phyloP scores from a whole-genome alignment of 139 green algal species.

The Astrephomene gubernaculifera region DNA sequence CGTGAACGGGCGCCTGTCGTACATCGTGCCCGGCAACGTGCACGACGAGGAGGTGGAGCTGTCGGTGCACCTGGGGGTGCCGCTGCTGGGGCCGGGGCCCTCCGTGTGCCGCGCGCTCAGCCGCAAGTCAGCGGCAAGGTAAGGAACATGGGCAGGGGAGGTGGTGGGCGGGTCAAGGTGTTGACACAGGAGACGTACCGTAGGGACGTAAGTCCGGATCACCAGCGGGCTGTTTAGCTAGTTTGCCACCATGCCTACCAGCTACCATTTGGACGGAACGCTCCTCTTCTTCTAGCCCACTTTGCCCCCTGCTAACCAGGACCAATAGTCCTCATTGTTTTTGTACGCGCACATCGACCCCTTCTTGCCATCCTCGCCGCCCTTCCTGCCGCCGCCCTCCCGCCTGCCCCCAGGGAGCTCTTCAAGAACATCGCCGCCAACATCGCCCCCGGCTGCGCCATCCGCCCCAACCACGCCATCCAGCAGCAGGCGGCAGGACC shows the following conservation, averaged over 20 bases:
- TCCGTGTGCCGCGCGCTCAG: conserved; percentile 44
- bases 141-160: not conserved
- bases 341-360: no score
- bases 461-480: not conserved
- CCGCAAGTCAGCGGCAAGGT: conserved; percentile 61
- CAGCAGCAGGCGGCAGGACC: not conserved
- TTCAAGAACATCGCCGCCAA: conserved; percentile 58
- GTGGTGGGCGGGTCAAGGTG: not conserved
- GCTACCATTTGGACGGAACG: no score
- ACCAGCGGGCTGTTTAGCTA: no score
- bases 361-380: no score
- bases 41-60: conserved; percentile 68
- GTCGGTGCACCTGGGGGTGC: conserved; percentile 61
- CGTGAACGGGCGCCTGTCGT: conserved; percentile 57
- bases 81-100: conserved; percentile 62
- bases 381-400: no score
- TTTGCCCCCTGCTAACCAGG: no score
- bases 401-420: conserved; percentile 45
- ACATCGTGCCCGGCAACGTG: conserved; percentile 71
- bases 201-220: no score
- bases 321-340: no score
- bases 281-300: no score
- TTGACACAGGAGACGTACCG: no score
- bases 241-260: no score
- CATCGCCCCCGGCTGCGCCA: conserved; percentile 52